Conservation (phyloP, 2,329 filamentous ascomycete species). For the Clonostachys byssicola region DNA sequence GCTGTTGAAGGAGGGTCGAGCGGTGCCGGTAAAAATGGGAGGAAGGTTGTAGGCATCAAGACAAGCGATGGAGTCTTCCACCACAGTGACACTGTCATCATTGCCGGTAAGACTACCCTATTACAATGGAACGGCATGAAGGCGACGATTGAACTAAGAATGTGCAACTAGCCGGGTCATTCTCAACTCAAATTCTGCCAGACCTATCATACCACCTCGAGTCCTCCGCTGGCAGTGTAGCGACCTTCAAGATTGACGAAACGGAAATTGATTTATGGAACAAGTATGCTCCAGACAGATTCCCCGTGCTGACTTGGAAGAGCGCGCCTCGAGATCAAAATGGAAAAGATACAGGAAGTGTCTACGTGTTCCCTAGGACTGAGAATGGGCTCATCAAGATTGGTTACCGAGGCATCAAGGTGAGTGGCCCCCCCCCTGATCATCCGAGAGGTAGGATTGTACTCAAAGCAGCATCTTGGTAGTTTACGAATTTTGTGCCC, state of each 20-base stretch:
- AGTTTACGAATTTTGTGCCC: constrained; percentile 23
- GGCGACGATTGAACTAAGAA: too few relatives aligned
- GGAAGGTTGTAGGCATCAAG: neutral
- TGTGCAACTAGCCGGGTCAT: constrained; percentile 16
- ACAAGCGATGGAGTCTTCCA: neutral
- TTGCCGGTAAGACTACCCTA: neutral
- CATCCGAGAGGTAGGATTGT: too few relatives aligned
- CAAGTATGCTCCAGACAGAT: constrained; percentile 22
- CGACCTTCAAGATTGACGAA: constrained; percentile 17
- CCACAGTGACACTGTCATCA: neutral
- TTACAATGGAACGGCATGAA: constrained; percentile 5
- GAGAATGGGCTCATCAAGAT: constrained; percentile 17
- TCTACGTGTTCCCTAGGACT: constrained; percentile 19
- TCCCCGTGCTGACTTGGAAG: constrained; percentile 24
- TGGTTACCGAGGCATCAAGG: constrained; percentile 19
- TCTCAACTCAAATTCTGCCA: constrained; percentile 20
- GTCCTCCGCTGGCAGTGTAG: constrained; percentile 19
- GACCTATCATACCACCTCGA: constrained; percentile 19
- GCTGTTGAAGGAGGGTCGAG: neutral
- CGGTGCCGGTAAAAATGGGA: neutral
- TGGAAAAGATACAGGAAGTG: constrained; percentile 20
- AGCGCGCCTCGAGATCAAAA: constrained; percentile 13
- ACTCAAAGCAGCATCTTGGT: neutral
- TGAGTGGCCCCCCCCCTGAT: neutral
- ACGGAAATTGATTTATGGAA: constrained; percentile 15